Base-by-base conservation (phyloP, 148 eudicot genomes). In the Bassia scoparia region DNA sequence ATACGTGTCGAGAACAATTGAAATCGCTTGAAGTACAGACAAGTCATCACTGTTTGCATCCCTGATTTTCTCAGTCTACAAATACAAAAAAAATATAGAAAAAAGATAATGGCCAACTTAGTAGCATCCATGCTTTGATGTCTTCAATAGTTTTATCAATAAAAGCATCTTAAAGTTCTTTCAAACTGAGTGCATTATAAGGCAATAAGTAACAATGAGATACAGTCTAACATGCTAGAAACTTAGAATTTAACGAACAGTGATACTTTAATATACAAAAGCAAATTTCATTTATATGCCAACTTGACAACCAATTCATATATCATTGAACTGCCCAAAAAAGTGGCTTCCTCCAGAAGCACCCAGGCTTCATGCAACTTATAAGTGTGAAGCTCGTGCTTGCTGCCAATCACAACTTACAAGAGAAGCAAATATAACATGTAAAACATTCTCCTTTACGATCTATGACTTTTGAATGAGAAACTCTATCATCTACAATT, bases 11-110 rank as follows among this genome's bases (percentile, higher is more conserved):
- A 96, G 71, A 62, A 96, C 97, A 73, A 92, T 81, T 18, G 91
- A 86, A 65, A 96, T 96, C 59, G 94, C 99, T 81, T 90, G 87
- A 77, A 80, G 86, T 68, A 96, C 89, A 30, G 99, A 96, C 87
- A 92, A 87, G 82, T 96, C 99, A 69, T 77, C 76, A 60, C 61
- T 75, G 75, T 90, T 82, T 33, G 85, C 96, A 48, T 90, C 86
- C 86, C 99, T 86, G 76, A 96, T 96, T 80, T 84, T 86, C 81
- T 89, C 94, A 3, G 92, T 92, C 99, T 96, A 68, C 26, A 81
- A 49, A 61, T 70, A 30, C 38, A 71, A 79, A 26, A 46, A 81
- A 68, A n/a, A n/a, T n/a, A n/a, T n/a, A n/a, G n/a, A n/a, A n/a
- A n/a, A n/a, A n/a, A n/a, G n/a, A 95, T 81, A 70, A 87, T 78